Evolutionary conservation across 2,329 filamentous ascomycete species (phyloP).

Genomic region (Zalaria obscura): DNA sequence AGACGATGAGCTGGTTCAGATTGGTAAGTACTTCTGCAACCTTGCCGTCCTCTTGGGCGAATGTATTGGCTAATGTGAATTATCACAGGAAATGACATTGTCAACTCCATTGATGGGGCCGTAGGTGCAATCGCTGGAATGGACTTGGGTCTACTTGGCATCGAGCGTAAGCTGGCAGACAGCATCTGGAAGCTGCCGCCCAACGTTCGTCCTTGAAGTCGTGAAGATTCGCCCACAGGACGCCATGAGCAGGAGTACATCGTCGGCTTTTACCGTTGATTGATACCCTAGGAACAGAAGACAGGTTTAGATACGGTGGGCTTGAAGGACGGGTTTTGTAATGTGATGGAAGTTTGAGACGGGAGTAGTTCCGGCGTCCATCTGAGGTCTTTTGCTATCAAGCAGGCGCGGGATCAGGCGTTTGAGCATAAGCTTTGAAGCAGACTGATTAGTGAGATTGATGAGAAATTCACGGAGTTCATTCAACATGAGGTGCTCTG

Average conservation of each 20-base stretch:
- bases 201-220: neutral
- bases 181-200: neutral
- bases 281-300: too few relatives aligned
- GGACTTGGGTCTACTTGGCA: neutral
- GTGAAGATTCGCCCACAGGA: too few relatives aligned
- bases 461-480: too few relatives aligned
- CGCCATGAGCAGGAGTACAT: too few relatives aligned
- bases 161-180: neutral
- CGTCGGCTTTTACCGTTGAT: too few relatives aligned
- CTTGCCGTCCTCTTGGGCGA: neutral
- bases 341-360: too few relatives aligned
- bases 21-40: neutral
- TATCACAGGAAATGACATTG: neutral
- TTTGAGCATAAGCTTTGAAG: too few relatives aligned
- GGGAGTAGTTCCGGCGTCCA: too few relatives aligned
- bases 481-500: too few relatives aligned
- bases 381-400: too few relatives aligned
- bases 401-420: too few relatives aligned
- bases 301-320: neutral
- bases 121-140: slow-evolving; percentile 1
- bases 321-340: neutral
- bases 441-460: too few relatives aligned
- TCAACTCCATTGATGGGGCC: slow-evolving; percentile 3
- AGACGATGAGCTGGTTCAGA: neutral
- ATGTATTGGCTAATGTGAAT: neutral